Base-by-base conservation (phyloP, 352 stramenopile species). In the Phytophthora foliorum region DNA sequence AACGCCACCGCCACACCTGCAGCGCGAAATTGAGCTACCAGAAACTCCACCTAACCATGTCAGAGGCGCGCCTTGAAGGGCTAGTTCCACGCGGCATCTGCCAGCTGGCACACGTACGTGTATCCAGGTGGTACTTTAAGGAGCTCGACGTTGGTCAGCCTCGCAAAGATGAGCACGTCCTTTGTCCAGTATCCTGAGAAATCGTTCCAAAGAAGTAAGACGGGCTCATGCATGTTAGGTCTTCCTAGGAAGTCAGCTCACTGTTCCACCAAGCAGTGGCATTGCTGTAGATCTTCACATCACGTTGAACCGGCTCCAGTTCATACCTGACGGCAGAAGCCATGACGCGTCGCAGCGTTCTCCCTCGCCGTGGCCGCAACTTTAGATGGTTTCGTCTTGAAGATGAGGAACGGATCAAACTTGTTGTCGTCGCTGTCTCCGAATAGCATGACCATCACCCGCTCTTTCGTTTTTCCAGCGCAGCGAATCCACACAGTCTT, bases 201-300 rank as follows among this genome's bases (percentile, higher is more conserved):
- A 10, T 53, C 60, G 10, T 68, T 22, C 21, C 44, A 48, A 8
- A 63, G 29, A n/a, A 57, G 10, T 16, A 68, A 19, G 1, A 52
- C 42, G 7, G 39, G 13, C 46, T 63, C 42, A 48, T 59, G 21
- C 17, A 50, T 67, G 46, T 61, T 31, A 2, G 29, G 2, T 21
- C 61, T 31, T 6, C 24, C 9, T 4, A 56, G 22, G 24, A 78
- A 75, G 22, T 69, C 0, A 82, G 32, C 2, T 76, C n/a, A 16
- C 32, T 57, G 54, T 78, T 74, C 60, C 63, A 83, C 72, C 72
- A 80, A 2, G 48, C 68, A n/a, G 50, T 62, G 22, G 31, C n/a
- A 27, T 82, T 80, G 21, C 41, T 55, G 50, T 77, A 70, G 21
- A 78, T 78, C 6, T 69, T 50, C 0, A 67, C 41, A 8, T 51